A percentile compares a stretch with the other conserved stretches of the same genome.
phyloP scores from a whole-genome alignment of 306 rosid genomes.

The Urtica urens region DNA sequence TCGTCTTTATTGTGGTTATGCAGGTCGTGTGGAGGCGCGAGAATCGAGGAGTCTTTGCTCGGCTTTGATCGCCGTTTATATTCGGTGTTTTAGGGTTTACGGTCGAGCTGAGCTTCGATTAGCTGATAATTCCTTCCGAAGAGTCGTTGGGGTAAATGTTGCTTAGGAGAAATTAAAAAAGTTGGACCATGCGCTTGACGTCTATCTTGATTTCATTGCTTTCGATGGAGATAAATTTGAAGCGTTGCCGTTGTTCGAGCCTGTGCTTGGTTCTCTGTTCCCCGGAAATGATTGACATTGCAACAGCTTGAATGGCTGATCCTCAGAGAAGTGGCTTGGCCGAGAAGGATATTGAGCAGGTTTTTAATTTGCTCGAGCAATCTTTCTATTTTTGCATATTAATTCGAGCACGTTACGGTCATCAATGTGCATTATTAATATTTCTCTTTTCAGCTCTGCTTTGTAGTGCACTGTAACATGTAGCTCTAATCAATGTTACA shows the following conservation, averaged over 20 bases:
- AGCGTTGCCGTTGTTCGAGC: slow-evolving; percentile 40
- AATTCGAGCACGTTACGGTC: too few relatives aligned
- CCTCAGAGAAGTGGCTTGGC: slow-evolving; percentile 40
- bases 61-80: slow-evolving; percentile 7
- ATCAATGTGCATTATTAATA: too few relatives aligned
- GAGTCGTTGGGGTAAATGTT: too few relatives aligned
- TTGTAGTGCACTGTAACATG: not conserved
- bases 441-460: too few relatives aligned
- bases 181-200: slow-evolving; percentile 7
- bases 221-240: slow-evolving; percentile 53
- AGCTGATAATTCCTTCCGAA: too few relatives aligned
- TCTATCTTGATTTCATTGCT: not conserved
- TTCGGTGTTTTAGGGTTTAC: slow-evolving; percentile 12
- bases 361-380: too few relatives aligned
- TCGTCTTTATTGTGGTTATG: slow-evolving; percentile 21
- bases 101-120: slow-evolving; percentile 27
- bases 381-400: too few relatives aligned
- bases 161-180: too few relatives aligned
- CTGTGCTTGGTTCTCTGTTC: slow-evolving; percentile 45
- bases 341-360: slow-evolving; percentile 86
- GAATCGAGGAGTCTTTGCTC: slow-evolving; percentile 13
- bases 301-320: slow-evolving; percentile 98
- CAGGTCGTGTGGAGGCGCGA: slow-evolving; percentile 26
- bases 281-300: slow-evolving; percentile 32
- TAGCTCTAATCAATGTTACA: slow-evolving; percentile 1